phyloP scores from a whole-genome alignment of 148 eudicot species.

The Hydrangea macrophylla region DNA sequence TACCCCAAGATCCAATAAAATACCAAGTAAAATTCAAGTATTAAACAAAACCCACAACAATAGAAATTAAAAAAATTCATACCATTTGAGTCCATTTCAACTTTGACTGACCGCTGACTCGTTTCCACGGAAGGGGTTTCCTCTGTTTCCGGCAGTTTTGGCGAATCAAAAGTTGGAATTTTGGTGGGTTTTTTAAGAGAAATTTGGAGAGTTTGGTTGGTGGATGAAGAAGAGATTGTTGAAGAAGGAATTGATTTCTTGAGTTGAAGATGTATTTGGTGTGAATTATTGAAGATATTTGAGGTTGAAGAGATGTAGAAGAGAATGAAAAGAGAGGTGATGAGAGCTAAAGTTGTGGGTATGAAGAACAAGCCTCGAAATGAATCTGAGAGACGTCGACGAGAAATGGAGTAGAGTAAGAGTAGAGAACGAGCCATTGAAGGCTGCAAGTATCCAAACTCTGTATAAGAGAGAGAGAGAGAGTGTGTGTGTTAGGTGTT shows the following conservation, averaged over 20 bases:
- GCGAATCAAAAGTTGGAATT: background rate
- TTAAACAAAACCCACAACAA: background rate
- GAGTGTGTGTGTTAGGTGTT: too few relatives aligned
- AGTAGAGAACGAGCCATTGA: constrained; percentile 15
- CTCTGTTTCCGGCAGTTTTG: background rate
- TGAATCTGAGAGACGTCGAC: constrained; percentile 26
- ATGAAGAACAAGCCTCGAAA: constrained; percentile 30
- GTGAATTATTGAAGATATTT: constrained; percentile 22
- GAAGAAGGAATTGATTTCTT: constrained; percentile 6
- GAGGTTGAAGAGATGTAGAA: constrained; percentile 39
- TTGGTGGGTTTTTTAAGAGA: background rate
- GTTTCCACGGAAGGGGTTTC: background rate
- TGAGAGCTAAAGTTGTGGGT: constrained; percentile 40
- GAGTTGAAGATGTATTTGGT: constrained; percentile 12
- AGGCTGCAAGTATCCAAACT: too few relatives aligned
- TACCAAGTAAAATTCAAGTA: background rate
- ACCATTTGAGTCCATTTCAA: constrained; percentile 3
- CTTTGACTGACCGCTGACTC: constrained; percentile 5
- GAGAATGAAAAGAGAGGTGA: constrained; percentile 32
- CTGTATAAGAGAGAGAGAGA: constrained; percentile 16
- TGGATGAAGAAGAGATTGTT: constrained; percentile 1
- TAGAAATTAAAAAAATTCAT: background rate
- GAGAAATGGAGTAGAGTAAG: constrained; percentile 21
- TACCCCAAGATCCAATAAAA: background rate
- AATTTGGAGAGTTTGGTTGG: constrained; percentile 5